Percentiles rank a stretch among this genome's conserved stretches.
Conservation (phyloP, 139 green algal species). For the Coelastrella sp. region DNA sequence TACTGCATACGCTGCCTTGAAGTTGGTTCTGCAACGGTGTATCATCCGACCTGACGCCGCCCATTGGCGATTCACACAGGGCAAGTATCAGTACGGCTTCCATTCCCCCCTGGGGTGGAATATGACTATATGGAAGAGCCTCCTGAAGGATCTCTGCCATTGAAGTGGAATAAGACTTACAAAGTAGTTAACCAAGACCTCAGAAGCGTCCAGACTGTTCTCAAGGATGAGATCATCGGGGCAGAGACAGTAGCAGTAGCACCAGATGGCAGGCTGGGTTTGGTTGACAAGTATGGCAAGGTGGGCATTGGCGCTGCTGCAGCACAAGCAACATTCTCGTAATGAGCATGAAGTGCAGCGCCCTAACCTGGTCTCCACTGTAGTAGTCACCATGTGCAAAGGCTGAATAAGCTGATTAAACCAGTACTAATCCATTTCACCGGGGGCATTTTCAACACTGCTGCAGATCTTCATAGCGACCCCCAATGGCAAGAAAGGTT, state of each 20-base stretch:
- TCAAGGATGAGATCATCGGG: neutral
- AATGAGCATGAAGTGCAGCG: too few relatives aligned
- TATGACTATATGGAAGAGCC: constrained; percentile 46
- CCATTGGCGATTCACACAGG: neutral
- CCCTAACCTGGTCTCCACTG: too few relatives aligned
- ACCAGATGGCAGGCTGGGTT: constrained; percentile 9
- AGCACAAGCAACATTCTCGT: too few relatives aligned
- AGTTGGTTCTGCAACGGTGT: neutral
- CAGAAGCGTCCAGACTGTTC: neutral
- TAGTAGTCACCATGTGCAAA: too few relatives aligned
- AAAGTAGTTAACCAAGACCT: constrained; percentile 7
- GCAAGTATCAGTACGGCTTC: constrained; percentile 18
- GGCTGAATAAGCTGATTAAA: too few relatives aligned
- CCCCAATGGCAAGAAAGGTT: neutral
- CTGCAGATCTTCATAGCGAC: constrained; percentile 31
- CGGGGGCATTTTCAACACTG: neutral
- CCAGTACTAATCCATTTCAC: too few relatives aligned
- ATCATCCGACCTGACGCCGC: neutral
- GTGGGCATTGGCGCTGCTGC: neutral
- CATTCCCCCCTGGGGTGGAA: constrained; percentile 41
- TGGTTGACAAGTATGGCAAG: constrained; percentile 42
- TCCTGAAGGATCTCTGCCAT: neutral
- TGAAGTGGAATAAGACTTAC: constrained; percentile 17
- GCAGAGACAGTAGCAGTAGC: constrained; percentile 35
- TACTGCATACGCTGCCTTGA: neutral